Base-by-base conservation (phyloP, 1,284 basidiomycete species). In the Austroboletus novae-zelandiae region DNA sequence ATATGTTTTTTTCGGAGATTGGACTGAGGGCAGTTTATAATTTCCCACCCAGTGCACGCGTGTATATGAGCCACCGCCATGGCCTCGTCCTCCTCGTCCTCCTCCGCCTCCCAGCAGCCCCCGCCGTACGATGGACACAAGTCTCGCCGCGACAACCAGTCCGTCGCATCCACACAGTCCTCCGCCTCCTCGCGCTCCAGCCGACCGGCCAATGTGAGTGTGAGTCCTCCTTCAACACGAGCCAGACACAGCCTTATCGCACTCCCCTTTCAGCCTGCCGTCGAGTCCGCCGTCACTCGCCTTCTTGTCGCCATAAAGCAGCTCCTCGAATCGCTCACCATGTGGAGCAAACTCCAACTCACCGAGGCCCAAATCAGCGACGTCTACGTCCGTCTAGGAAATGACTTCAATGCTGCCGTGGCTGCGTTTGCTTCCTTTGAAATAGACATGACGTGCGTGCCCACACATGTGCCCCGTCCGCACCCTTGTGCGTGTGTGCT, bases 371-470 rank as follows among this genome's bases (percentile, higher is more conserved):
- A 91, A 60, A 94, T 99, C 59, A 97, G 94, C 75, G 93, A 98
- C 69, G 90, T 97, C 51, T 99, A 99, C 69, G 97, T 99, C 47
- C 83, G 88, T 43, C 78, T 99, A 17, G 96, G 96, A 18, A 98
- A 99, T 70, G 95, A 98, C 65, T 98, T 99, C 76, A 98, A 98
- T 67, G 83, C 86, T 17, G 94, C 94, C 25, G 91, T 95, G 35
- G 80, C 86, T 47, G 93, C 95, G 1, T 99, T 99, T 69, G 79
- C 81, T 10, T 76, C 81, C 20, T 94, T 88, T 58, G 86, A 88
- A 48, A 97, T 99, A 59, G 84, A 91, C 56, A 98, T 98, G 88
- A 78, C 78, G 94, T 96, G 69, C 72, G 91, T 80, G 17, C 20
- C 34, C 17, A 54, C 25, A 39, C 53, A 51, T 48, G 43, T 52